phyloP scores from a whole-genome alignment of 371 early-diverging fungal species.

The Zychaea mexicana region DNA sequence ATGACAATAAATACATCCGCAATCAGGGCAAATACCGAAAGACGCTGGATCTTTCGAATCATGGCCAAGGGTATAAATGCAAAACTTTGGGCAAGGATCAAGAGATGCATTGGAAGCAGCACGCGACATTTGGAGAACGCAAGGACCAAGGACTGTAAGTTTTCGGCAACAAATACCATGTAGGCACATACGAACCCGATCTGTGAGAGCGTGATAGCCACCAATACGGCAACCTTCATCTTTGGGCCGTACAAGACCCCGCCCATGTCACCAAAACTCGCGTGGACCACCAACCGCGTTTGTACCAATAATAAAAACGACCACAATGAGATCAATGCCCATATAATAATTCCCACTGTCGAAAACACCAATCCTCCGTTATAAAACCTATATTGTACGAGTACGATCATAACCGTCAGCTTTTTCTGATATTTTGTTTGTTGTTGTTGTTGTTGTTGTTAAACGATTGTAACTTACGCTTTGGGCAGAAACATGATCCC shows the following conservation, averaged over 20 bases:
- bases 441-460: background rate
- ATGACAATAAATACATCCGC: constrained; percentile 86
- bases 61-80: constrained; percentile 81
- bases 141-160: constrained; percentile 69
- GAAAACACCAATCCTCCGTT: constrained; percentile 74
- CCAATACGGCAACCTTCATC: constrained; percentile 73
- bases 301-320: constrained; percentile 67
- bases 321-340: constrained; percentile 61
- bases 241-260: constrained; percentile 73
- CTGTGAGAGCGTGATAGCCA: constrained; percentile 83
- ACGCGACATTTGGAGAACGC: constrained; percentile 63
- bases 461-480: too few species aligned
- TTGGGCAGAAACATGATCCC: constrained; percentile 80
- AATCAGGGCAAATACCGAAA: constrained; percentile 79
- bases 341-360: constrained; percentile 49
- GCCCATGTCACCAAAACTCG: constrained; percentile 72
- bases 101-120: constrained; percentile 52
- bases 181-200: constrained; percentile 88
- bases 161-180: constrained; percentile 87
- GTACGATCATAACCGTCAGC: too few species aligned
- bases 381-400: constrained; percentile 47
- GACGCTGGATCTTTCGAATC: constrained; percentile 82
- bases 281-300: constrained; percentile 58
- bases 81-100: constrained; percentile 73
- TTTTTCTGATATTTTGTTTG: background rate